These are phyloP conservation scores for Hamamelis virginiana DNA, from an alignment of 164 flowering plant species.

Conservation along the genomic window DNA sequence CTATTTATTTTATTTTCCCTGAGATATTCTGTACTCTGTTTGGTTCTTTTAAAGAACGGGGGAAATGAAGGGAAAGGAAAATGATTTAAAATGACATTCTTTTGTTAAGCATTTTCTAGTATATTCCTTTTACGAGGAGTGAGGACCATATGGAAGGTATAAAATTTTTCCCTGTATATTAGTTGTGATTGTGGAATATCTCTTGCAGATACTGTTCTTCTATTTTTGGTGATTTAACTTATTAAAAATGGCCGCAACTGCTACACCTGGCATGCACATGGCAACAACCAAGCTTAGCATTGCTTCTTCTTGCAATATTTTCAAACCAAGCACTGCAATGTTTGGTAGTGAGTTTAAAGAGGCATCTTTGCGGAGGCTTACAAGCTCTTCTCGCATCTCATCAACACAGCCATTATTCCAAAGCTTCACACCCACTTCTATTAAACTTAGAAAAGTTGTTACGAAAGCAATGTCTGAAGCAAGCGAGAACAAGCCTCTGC, in stretches of 20 bases:
- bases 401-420: conserved; percentile 10
- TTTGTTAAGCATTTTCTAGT: background rate
- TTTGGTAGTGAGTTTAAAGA: conserved; percentile 4
- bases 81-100: background rate
- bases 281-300: conserved; percentile 19
- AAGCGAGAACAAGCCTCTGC: conserved; percentile 18
- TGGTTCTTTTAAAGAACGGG: too few species aligned
- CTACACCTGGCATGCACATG: conserved; percentile 19
- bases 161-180: background rate
- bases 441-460: conserved; percentile 11
- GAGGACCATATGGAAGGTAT: background rate
- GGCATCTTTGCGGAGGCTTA: conserved; percentile 15
- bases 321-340: conserved; percentile 10
- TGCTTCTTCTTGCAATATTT: conserved; percentile 11
- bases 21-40: too few species aligned
- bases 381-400: conserved; percentile 25
- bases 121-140: background rate
- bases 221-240: background rate
- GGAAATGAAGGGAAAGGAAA: background rate
- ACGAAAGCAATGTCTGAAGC: conserved; percentile 29
- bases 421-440: conserved; percentile 6
- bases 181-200: background rate
- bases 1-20: too few species aligned
- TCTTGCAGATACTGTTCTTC: background rate
- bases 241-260: conserved; percentile 25